phyloP scores from a whole-genome alignment of 225 moss, liverwort and hornwort species.

The Pseudoscleropodium purum region DNA sequence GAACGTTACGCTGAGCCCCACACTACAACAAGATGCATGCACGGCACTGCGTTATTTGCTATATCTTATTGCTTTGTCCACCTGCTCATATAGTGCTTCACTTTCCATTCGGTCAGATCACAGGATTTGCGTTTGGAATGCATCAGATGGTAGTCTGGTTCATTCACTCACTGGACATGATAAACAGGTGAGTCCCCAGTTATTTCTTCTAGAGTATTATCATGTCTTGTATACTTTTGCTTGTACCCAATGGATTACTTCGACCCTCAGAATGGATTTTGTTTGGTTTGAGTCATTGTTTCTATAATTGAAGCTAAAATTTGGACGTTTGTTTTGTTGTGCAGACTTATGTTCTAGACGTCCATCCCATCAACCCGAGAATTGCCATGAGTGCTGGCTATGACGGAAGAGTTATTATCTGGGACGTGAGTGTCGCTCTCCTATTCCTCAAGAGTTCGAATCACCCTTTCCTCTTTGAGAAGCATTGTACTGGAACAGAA shows the following conservation, averaged over 20 bases:
- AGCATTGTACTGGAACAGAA: not conserved
- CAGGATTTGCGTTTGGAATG: slow-evolving; percentile 99
- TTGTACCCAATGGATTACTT: not conserved
- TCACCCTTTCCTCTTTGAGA: not conserved
- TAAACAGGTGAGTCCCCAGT: slow-evolving; percentile 43
- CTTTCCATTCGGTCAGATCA: slow-evolving; percentile 57
- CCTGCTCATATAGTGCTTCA: not conserved
- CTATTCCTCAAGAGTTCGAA: not conserved
- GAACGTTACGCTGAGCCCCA: not conserved
- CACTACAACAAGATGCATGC: not conserved
- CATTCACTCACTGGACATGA: slow-evolving; percentile 97
- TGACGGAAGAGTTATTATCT: slow-evolving; percentile 96
- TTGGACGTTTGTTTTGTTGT: not conserved
- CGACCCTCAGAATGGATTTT: not conserved
- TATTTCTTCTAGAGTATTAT: not conserved
- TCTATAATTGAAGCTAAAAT: not conserved
- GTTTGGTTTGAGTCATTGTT: not conserved
- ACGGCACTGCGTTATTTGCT: not conserved
- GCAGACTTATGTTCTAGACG: slow-evolving; percentile 93
- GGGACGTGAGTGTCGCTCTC: slow-evolving; percentile 72
- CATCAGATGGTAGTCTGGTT: slow-evolving; percentile 93
- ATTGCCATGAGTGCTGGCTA: slow-evolving; percentile 99
- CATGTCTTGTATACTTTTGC: not conserved
- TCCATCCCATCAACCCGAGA: slow-evolving; percentile 93
- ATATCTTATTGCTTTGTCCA: not conserved